These are phyloP conservation scores for Termitomyces titanicus DNA, from an alignment of 768 basidiomycete genomes.

Conservation along the genomic window DNA sequence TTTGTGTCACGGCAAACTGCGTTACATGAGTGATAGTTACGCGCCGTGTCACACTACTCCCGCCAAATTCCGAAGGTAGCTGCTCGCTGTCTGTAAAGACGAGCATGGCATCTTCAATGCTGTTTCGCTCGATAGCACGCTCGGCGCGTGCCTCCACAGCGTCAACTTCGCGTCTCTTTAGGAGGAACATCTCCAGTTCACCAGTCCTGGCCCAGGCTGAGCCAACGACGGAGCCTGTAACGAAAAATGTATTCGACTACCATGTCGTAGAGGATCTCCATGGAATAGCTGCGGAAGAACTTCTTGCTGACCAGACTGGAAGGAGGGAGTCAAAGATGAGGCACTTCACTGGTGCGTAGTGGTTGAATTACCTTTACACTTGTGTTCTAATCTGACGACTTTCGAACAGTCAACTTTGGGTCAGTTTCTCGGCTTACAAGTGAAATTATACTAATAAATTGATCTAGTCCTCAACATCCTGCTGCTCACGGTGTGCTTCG, in stretches of 20 bases:
- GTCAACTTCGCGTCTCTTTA: conserved; percentile 25
- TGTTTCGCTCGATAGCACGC: conserved; percentile 62
- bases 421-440: conserved; percentile 33
- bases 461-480: conserved; percentile 86
- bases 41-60: conserved; percentile 23
- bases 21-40: not conserved
- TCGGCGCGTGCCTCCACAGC: conserved; percentile 28
- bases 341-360: conserved; percentile 82
- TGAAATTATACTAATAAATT: not conserved
- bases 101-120: conserved; percentile 53
- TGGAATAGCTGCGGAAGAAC: conserved; percentile 71
- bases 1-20: too few species aligned
- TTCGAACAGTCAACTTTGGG: conserved; percentile 85
- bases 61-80: conserved; percentile 32
- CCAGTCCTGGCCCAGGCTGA: conserved; percentile 27
- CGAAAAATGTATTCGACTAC: conserved; percentile 55
- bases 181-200: conserved; percentile 36
- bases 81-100: conserved; percentile 24
- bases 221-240: conserved; percentile 23
- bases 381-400: conserved; percentile 8
- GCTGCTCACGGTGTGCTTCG: conserved; percentile 98
- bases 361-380: not conserved
- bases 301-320: conserved; percentile 67
- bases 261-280: conserved; percentile 86
- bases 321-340: conserved; percentile 77